Percentiles rank a stretch among this genome's conserved stretches.
Evolutionary conservation across 2,329 filamentous ascomycete genomes (phyloP).

Genomic region (Alternaria sp.): DNA sequence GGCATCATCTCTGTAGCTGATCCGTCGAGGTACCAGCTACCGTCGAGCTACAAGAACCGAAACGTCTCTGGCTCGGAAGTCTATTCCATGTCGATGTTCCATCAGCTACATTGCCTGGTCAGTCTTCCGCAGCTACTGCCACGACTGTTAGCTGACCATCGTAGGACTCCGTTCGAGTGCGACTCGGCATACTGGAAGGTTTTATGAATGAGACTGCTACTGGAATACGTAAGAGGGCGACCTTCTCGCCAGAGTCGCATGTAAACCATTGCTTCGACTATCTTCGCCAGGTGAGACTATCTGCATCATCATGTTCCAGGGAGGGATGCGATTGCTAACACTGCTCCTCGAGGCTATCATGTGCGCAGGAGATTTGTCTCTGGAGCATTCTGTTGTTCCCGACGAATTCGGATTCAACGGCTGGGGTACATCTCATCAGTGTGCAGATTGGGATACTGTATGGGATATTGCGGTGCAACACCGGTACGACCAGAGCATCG

Average conservation of each 20-base stretch:
- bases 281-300: slow-evolving; percentile 1
- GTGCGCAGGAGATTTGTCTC: slow-evolving; percentile 6
- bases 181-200: slow-evolving; percentile 1
- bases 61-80: slow-evolving; percentile 4
- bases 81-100: slow-evolving; percentile 10
- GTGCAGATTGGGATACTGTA: slow-evolving; percentile 3
- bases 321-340: background rate
- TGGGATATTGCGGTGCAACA: slow-evolving; percentile 3
- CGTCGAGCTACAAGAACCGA: slow-evolving; percentile 7
- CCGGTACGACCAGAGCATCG: background rate
- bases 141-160: background rate
- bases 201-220: background rate
- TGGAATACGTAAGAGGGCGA: background rate
- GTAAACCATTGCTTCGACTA: slow-evolving; percentile 11
- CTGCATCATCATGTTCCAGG: background rate
- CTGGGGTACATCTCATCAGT: slow-evolving; percentile 7
- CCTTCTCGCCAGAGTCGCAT: slow-evolving; percentile 3
- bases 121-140: background rate
- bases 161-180: slow-evolving; percentile 6
- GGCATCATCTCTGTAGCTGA: slow-evolving; percentile 2
- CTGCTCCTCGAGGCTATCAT: background rate
- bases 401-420: slow-evolving; percentile 6
- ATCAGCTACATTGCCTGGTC: slow-evolving; percentile 11
- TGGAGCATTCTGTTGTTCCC: slow-evolving; percentile 5
- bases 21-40: slow-evolving; percentile 4